Evolutionary conservation across 2,329 filamentous ascomycete species (phyloP), one percentile per base, ranked within the genome.

Genomic region (Colletotrichum cereale): DNA sequence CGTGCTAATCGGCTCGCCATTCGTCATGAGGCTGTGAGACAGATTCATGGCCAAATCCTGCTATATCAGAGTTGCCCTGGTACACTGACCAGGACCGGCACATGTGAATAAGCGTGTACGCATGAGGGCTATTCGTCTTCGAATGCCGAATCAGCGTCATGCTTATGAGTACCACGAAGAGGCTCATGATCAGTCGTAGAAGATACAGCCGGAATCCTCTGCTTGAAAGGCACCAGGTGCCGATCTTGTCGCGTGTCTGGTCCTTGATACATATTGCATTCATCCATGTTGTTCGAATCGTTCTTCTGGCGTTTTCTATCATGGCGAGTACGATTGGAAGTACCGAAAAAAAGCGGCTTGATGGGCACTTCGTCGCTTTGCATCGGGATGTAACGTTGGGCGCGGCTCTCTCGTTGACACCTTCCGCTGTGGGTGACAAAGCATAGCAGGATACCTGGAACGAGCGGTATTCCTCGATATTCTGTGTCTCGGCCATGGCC

Each of bases 371-470:
- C 16, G 21, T 18, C 10, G 11, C 29, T 34, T 44, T 48, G 53
- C 26, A 12, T 6, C 21, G 29, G 12, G 55, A 16, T 6, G 24
- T 18, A 3, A 14, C 36, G 12, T 29, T 18, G 11, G 16, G 12
- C n/a, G 40, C 24, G 14, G n/a, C 26, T 38, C 16, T 26, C 31
- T 47, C 14, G 12, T 44, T 14, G 26, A 29, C 31, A 38, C 7
- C n/a, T 21, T 21, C 61, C 29, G 5, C 26, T 8, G 10, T 31
- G 31, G 65, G 53, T 4, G 58, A 14, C 38, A 47, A 42, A 21
- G 66, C 26, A 4, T 72, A 72, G 29, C 66, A 55, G 5, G 65
- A 58, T 14, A 72, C 31, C 53, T 72, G 69, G 26, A 68, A 72
- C 4, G 21, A 60, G 12, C 53, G 29, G 38, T 72, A 72, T 5